Evolutionary conservation across 768 basidiomycete species (phyloP), one percentile per base, ranked within the genome.

Genomic region (Mycena amicta): DNA sequence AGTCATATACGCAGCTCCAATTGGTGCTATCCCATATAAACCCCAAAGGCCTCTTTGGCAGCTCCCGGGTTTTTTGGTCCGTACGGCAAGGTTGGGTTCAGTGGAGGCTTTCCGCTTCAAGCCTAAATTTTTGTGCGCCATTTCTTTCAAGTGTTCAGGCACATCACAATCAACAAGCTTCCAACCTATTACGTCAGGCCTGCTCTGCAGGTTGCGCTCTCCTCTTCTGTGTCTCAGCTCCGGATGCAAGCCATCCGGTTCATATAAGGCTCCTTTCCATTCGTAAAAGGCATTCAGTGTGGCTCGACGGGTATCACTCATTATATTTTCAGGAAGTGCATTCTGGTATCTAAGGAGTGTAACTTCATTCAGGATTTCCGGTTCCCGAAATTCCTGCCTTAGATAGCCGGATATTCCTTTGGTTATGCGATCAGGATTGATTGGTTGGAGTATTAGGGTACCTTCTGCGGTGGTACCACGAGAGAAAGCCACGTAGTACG

Each of bases 401-500:
- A 66, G 41, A 29, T 46, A 39, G 23, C 62, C 62, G 0, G 40
- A 25, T 12, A 53, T 45, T 20, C 66, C 59, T n/a, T 53, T 51
- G 1, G 60, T 66, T 2, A 67, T 62, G 23, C 49, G 37, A 22
- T n/a, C 22, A 3, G 37, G 8, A 40, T 66, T 41, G 41, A 68
- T 66, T 2, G 43, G 55, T 52, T 67, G 67, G 5, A 68, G 18
- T 11, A 68, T 64, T 39, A 59, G 33, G 55, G 70, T 73, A 2
- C 63, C 63, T 18, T 50, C 59, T 12, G 68, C 61, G 3, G 54
- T 56, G 5, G 64, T 40, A 56, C 69, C 65, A 25, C 68, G 43
- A 11, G 73, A 75, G 1, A 76, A 57, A 11, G 68, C 63, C 0
- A 72, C 74, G 53, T 75, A 75, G 26, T 60, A 60, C 12, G 69